A percentile compares a stretch with the other conserved stretches of the same genome.
These are phyloP conservation scores for Scopulariopsis brevicaulis DNA, from an alignment of 2,329 filamentous ascomycete genomes.

Conservation along the genomic window DNA sequence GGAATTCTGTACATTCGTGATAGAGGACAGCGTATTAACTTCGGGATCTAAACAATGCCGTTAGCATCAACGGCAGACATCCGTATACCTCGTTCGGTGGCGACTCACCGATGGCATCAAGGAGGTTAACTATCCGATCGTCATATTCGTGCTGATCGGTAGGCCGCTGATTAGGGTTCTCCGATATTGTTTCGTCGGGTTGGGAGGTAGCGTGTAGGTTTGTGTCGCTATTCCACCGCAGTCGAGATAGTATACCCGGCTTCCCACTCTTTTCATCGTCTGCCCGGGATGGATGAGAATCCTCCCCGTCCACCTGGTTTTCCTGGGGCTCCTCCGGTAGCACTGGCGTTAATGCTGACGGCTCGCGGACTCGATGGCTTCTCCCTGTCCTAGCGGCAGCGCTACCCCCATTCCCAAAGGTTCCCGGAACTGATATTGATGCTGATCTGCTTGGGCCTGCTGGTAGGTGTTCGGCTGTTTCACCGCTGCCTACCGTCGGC, in stretches of 20 bases:
- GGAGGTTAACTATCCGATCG: conserved; percentile 25
- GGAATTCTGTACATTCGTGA: conserved; percentile 85
- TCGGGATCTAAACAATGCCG: conserved; percentile 58
- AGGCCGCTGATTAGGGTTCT: neutral
- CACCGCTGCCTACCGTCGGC: neutral
- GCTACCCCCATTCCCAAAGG: neutral
- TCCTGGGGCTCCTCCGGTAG: neutral
- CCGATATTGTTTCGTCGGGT: neutral
- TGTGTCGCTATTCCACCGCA: neutral
- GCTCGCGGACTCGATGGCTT: neutral
- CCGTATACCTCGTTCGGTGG: neutral
- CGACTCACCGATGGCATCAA: conserved; percentile 25
- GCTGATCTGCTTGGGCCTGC: neutral
- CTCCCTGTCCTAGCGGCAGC: neutral
- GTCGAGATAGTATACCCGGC: neutral
- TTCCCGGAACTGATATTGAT: neutral
- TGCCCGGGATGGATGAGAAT: neutral
- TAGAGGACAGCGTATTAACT: conserved; percentile 68
- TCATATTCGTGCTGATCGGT: conserved; percentile 21
- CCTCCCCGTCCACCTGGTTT: neutral
- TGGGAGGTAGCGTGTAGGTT: neutral
- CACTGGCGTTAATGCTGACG: neutral
- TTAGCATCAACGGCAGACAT: neutral
- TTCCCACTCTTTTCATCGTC: neutral
- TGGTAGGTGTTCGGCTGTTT: neutral